phyloP scores from a whole-genome alignment of 805 yeast species.

The Candida germanica region DNA sequence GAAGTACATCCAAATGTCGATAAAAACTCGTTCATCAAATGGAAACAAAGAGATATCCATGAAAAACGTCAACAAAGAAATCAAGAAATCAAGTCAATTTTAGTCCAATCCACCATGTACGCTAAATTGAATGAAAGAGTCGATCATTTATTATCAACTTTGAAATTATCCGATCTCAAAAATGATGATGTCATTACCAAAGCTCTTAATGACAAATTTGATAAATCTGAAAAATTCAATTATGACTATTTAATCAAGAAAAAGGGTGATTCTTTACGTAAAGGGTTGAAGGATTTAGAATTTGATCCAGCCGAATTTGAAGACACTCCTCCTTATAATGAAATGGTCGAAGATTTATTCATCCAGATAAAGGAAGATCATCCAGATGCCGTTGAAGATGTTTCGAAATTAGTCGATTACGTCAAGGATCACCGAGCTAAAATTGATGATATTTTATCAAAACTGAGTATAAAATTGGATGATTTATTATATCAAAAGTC shows the following conservation, averaged over 20 bases:
- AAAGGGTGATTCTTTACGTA: slow-evolving; percentile 44
- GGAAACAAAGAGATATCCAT: slow-evolving; percentile 98
- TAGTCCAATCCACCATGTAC: slow-evolving; percentile 80
- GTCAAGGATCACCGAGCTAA: slow-evolving; percentile 64
- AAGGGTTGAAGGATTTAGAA: slow-evolving; percentile 38
- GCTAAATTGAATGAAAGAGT: slow-evolving; percentile 69
- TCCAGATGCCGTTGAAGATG: slow-evolving; percentile 41
- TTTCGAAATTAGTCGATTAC: slow-evolving; percentile 32
- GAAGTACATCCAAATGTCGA: slow-evolving; percentile 99
- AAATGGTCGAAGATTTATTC: slow-evolving; percentile 88
- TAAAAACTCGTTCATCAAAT: slow-evolving; percentile 82
- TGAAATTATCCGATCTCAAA: slow-evolving; percentile 39
- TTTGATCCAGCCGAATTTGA: slow-evolving; percentile 37
- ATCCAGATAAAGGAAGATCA: slow-evolving; percentile 69
- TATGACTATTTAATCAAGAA: slow-evolving; percentile 30
- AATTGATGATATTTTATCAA: slow-evolving; percentile 61
- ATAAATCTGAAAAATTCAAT: slow-evolving; percentile 55
- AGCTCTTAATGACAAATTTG: slow-evolving; percentile 51
- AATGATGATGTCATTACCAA: slow-evolving; percentile 28
- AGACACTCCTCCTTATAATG: slow-evolving; percentile 68
- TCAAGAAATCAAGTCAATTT: slow-evolving; percentile 70
- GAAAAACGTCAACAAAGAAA: slow-evolving; percentile 83
- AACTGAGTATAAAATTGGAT: slow-evolving; percentile 64
- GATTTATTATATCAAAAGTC: slow-evolving; percentile 69
- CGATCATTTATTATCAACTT: slow-evolving; percentile 50